Percentiles rank a stretch among this genome's conserved stretches.
These are phyloP conservation scores for Alternaria incomplexa DNA, from an alignment of 2,329 filamentous ascomycete species.

Conservation along the genomic window DNA sequence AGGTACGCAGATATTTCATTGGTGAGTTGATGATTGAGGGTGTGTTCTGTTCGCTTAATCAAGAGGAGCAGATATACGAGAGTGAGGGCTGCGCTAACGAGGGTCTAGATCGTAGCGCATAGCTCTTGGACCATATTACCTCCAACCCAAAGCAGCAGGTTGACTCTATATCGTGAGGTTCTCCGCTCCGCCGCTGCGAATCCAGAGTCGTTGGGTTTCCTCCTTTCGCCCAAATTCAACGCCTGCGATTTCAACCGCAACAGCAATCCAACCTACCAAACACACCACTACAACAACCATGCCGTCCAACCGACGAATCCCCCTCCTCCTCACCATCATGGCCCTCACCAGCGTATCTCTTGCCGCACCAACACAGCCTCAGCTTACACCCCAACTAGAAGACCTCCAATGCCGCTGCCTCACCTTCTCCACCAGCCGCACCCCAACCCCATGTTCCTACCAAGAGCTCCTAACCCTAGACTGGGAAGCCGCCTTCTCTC, in stretches of 20 bases:
- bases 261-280: background rate
- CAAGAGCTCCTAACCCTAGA: slow-evolving; percentile 27
- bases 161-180: slow-evolving; percentile 4
- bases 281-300: background rate
- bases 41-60: background rate
- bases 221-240: background rate
- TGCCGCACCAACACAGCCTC: slow-evolving; percentile 13
- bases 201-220: background rate
- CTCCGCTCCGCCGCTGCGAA: background rate
- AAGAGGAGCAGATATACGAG: slow-evolving; percentile 1
- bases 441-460: slow-evolving; percentile 28
- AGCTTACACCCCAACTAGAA: slow-evolving; percentile 15
- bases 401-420: slow-evolving; percentile 36
- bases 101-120: slow-evolving; percentile 8
- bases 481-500: slow-evolving; percentile 30
- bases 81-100: slow-evolving; percentile 8
- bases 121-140: background rate
- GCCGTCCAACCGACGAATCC: background rate
- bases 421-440: slow-evolving; percentile 25
- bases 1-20: background rate
- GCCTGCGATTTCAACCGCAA: background rate
- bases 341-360: slow-evolving; percentile 3
- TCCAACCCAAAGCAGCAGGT: slow-evolving; percentile 1
- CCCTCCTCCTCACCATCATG: slow-evolving; percentile 10
- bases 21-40: background rate